phyloP scores from a whole-genome alignment of 768 basidiomycete genomes.

The Rhodocollybia butyracea region DNA sequence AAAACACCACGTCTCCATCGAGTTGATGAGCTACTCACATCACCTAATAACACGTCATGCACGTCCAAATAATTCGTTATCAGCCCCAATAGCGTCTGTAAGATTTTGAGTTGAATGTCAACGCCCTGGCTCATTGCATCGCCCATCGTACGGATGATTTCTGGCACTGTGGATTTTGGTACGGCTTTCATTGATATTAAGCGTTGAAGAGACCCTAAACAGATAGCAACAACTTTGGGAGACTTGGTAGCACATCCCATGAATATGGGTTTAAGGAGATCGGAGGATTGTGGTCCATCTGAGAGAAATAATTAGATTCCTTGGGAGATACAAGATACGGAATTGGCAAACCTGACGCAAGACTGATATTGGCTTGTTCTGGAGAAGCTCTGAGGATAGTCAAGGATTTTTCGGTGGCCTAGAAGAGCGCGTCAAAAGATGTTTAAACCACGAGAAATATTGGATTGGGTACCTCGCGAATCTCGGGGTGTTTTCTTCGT shows the following conservation, averaged over 20 bases:
- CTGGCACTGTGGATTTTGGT: slow-evolving; percentile 71
- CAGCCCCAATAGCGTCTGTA: slow-evolving; percentile 89
- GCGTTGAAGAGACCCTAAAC: slow-evolving; percentile 86
- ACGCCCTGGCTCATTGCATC: slow-evolving; percentile 92
- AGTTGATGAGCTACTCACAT: slow-evolving; percentile 52
- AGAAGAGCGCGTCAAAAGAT: slow-evolving; percentile 13
- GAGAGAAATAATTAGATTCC: background rate
- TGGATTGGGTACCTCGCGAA: slow-evolving; percentile 67
- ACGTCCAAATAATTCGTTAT: slow-evolving; percentile 81
- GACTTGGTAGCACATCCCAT: slow-evolving; percentile 94
- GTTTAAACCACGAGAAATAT: background rate
- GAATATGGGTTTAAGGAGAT: slow-evolving; percentile 82
- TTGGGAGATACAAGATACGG: background rate
- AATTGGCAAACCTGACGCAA: slow-evolving; percentile 66
- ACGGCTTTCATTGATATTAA: slow-evolving; percentile 86
- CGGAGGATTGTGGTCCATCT: slow-evolving; percentile 80
- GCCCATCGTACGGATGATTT: slow-evolving; percentile 80
- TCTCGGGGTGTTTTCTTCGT: slow-evolving; percentile 85
- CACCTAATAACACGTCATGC: slow-evolving; percentile 75
- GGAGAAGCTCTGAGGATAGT: slow-evolving; percentile 79
- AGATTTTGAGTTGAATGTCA: slow-evolving; percentile 91
- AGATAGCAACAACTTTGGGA: slow-evolving; percentile 91
- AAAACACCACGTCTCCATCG: background rate
- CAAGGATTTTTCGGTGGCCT: slow-evolving; percentile 88
- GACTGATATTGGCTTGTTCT: slow-evolving; percentile 65